Conservation (phyloP, 176 grass and related monocot genomes). For the Puya raimondii region DNA sequence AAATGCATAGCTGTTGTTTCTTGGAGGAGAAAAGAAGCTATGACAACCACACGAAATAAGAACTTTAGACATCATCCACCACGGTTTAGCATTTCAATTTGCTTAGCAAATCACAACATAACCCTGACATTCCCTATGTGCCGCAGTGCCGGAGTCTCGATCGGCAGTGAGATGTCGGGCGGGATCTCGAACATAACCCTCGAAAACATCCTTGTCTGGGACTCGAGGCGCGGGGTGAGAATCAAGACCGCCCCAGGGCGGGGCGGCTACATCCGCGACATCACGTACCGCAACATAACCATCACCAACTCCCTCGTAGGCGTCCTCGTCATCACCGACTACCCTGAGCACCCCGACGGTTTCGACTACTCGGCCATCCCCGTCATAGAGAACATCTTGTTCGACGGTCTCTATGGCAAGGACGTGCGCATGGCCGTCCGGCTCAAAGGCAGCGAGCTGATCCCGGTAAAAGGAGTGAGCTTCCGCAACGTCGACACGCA, state of each 20-base stretch:
- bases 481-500: not conserved
- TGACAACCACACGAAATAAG: too few relatives aligned
- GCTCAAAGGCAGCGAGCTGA: slow-evolving; percentile 11
- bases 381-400: slow-evolving; percentile 1
- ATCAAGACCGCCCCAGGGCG: slow-evolving; percentile 18
- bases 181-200: slow-evolving; percentile 14
- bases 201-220: slow-evolving; percentile 15
- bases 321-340: slow-evolving; percentile 11
- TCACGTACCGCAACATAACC: slow-evolving; percentile 10
- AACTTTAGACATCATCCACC: too few relatives aligned
- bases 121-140: not conserved
- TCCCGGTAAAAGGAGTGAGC: not conserved
- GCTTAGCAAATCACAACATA: too few relatives aligned
- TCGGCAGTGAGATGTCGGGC: slow-evolving; percentile 22
- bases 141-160: slow-evolving; percentile 19
- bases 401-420: slow-evolving; percentile 5
- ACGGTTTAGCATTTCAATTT: too few relatives aligned
- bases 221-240: slow-evolving; percentile 11
- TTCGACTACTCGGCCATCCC: slow-evolving; percentile 9
- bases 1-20: too few relatives aligned
- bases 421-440: slow-evolving; percentile 10
- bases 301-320: not conserved
- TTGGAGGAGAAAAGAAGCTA: too few relatives aligned
- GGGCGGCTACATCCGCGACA: slow-evolving; percentile 13
- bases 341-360: slow-evolving; percentile 11